Conservation (phyloP, 2,329 filamentous ascomycete species). For the Phaeosphaeriaceae sp. region DNA sequence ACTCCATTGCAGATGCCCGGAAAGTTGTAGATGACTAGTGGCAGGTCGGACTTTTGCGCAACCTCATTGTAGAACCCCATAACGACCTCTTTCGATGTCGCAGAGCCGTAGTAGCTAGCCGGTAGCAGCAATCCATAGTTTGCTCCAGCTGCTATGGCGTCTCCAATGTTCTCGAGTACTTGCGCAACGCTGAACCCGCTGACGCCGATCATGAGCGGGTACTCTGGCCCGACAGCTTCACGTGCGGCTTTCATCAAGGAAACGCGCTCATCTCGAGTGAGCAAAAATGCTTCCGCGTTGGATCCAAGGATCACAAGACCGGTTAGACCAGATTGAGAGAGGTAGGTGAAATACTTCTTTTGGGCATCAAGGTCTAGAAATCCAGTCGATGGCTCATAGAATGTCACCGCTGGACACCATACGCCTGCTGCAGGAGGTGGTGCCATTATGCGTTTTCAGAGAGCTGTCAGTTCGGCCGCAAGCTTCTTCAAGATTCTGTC, state of each 20-base stretch:
- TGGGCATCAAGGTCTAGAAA: conserved; percentile 52
- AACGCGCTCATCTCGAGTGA: conserved; percentile 53
- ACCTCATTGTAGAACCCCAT: conserved; percentile 55
- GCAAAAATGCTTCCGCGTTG: conserved; percentile 56
- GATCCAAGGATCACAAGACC: conserved; percentile 57
- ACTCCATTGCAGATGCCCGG: conserved; percentile 71
- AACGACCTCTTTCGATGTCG: conserved; percentile 52
- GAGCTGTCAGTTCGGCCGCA: not conserved
- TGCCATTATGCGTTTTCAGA: conserved; percentile 6
- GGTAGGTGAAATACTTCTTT: conserved; percentile 53
- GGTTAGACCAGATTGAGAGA: conserved; percentile 51
- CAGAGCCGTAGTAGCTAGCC: conserved; percentile 54
- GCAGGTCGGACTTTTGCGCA: conserved; percentile 66
- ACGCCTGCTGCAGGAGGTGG: conserved; percentile 32
- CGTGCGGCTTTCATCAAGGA: conserved; percentile 50
- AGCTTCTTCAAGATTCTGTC: not conserved
- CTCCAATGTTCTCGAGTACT: conserved; percentile 52
- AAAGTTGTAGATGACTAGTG: conserved; percentile 76
- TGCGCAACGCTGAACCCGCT: conserved; percentile 54
- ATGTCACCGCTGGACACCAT: conserved; percentile 53
- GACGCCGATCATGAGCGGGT: conserved; percentile 54
- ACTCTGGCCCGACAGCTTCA: conserved; percentile 51
- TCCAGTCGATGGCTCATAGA: conserved; percentile 52
- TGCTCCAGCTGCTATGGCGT: conserved; percentile 51
- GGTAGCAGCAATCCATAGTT: conserved; percentile 54